A percentile compares a stretch with the other conserved stretches of the same genome.
phyloP scores from a whole-genome alignment of 768 basidiomycete species.

The Calvatia gigantea region DNA sequence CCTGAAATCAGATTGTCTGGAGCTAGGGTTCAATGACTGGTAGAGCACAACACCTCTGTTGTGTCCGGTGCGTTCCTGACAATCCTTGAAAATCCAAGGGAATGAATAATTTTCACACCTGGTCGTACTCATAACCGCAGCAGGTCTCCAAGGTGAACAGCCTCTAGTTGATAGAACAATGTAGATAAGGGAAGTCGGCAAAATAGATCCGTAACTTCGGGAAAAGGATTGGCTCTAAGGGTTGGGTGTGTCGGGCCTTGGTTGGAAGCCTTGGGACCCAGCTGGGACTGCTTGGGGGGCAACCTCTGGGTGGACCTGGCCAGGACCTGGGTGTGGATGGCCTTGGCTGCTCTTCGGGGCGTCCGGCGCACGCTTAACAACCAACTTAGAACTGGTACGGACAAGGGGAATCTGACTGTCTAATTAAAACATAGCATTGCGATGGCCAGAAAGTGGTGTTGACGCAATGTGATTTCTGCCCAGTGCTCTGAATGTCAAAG shows the following conservation, averaged over 20 bases:
- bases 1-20: constrained; percentile 74
- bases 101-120: constrained; percentile 66
- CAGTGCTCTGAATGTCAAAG: constrained; percentile 82
- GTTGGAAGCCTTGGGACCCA: constrained; percentile 26
- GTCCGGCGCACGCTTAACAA: constrained; percentile 64
- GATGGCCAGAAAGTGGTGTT: constrained; percentile 74
- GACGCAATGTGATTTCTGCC: constrained; percentile 82
- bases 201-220: constrained; percentile 77
- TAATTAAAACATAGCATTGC: constrained; percentile 84
- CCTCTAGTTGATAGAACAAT: constrained; percentile 80
- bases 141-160: constrained; percentile 82
- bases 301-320: constrained; percentile 26
- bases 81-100: constrained; percentile 75
- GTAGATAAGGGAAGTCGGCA: constrained; percentile 78
- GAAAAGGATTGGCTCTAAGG: constrained; percentile 70
- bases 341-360: constrained; percentile 45
- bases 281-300: constrained; percentile 30
- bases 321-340: constrained; percentile 25
- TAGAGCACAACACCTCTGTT: constrained; percentile 69
- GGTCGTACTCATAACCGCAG: constrained; percentile 78
- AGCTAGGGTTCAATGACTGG: constrained; percentile 71
- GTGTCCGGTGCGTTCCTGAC: constrained; percentile 70
- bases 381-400: constrained; percentile 74
- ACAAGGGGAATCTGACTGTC: constrained; percentile 83
- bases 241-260: constrained; percentile 34